phyloP scores from a whole-genome alignment of 140 eudicot species.

The Flaveria floridana region DNA sequence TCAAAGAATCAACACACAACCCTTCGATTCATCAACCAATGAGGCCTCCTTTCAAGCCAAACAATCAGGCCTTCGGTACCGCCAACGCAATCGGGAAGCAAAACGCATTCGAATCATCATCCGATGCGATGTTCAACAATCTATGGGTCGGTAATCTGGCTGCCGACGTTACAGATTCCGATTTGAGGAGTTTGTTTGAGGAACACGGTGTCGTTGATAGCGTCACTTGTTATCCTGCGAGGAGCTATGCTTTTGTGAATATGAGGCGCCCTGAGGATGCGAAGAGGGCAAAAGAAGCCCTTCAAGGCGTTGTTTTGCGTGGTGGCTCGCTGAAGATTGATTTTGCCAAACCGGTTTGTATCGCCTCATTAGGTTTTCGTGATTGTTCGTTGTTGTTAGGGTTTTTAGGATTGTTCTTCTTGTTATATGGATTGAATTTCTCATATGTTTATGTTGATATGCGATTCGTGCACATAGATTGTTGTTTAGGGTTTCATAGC shows the following conservation, averaged over 20 bases:
- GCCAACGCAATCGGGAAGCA: slow-evolving; percentile 12
- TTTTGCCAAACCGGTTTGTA: slow-evolving; percentile 91
- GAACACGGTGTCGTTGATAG: slow-evolving; percentile 59
- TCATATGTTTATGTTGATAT: slow-evolving; percentile 27
- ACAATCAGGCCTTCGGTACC: slow-evolving; percentile 13
- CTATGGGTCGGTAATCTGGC: slow-evolving; percentile 80
- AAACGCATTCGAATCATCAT: slow-evolving; percentile 29
- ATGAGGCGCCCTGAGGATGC: slow-evolving; percentile 60
- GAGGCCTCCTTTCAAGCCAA: slow-evolving; percentile 39
- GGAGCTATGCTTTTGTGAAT: slow-evolving; percentile 64
- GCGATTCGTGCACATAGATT: neutral
- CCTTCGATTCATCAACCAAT: slow-evolving; percentile 14
- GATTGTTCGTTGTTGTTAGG: slow-evolving; percentile 19
- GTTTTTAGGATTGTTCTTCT: slow-evolving; percentile 11
- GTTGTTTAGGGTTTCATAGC: slow-evolving; percentile 22
- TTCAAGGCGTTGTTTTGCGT: slow-evolving; percentile 53
- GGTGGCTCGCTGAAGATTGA: slow-evolving; percentile 65
- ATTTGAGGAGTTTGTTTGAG: slow-evolving; percentile 44
- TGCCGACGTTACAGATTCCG: slow-evolving; percentile 63
- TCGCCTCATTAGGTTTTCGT: slow-evolving; percentile 33
- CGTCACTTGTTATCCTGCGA: slow-evolving; percentile 51
- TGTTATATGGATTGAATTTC: slow-evolving; percentile 25
- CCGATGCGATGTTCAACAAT: slow-evolving; percentile 43
- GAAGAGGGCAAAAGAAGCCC: slow-evolving; percentile 46
- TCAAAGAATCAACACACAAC: neutral